These are phyloP conservation scores for Kwoniella shivajii DNA, from an alignment of 1,284 basidiomycete species.

Conservation along the genomic window DNA sequence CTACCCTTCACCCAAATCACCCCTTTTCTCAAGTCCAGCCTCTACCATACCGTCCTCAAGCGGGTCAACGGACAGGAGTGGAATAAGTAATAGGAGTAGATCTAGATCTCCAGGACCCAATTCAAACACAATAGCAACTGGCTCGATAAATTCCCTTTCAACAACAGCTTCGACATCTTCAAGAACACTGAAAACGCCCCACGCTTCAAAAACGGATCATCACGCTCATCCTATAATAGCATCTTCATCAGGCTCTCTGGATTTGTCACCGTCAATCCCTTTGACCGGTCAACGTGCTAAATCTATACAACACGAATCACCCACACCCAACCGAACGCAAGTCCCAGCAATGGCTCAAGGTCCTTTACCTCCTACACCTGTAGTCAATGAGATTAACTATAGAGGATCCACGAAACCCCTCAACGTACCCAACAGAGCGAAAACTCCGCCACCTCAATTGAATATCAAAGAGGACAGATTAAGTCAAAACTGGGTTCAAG, in stretches of 20 bases:
- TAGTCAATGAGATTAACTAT: not conserved
- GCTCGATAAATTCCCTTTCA: conserved; percentile 27
- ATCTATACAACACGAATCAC: not conserved
- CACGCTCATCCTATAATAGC: conserved; percentile 23
- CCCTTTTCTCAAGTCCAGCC: conserved; percentile 4
- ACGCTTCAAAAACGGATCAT: conserved; percentile 26
- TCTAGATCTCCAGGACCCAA: conserved; percentile 13
- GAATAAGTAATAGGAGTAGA: conserved; percentile 1
- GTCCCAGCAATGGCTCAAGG: conserved; percentile 20
- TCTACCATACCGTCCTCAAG: conserved; percentile 1
- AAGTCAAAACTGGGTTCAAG: conserved; percentile 38
- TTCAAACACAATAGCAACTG: not conserved
- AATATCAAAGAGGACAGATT: conserved; percentile 25
- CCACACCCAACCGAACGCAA: conserved; percentile 10
- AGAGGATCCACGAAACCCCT: conserved; percentile 4
- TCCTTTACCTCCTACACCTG: conserved; percentile 18
- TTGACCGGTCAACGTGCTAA: conserved; percentile 7
- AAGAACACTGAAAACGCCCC: conserved; percentile 38
- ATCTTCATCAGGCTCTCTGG: conserved; percentile 11
- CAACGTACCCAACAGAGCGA: not conserved
- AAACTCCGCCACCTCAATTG: conserved; percentile 10
- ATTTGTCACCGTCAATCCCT: conserved; percentile 5
- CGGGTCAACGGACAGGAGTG: not conserved
- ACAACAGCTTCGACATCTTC: conserved; percentile 37
- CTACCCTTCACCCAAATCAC: conserved; percentile 12